Evolutionary conservation across 106 monocot genomes (phyloP).

Genomic region (Posidonia australis): DNA sequence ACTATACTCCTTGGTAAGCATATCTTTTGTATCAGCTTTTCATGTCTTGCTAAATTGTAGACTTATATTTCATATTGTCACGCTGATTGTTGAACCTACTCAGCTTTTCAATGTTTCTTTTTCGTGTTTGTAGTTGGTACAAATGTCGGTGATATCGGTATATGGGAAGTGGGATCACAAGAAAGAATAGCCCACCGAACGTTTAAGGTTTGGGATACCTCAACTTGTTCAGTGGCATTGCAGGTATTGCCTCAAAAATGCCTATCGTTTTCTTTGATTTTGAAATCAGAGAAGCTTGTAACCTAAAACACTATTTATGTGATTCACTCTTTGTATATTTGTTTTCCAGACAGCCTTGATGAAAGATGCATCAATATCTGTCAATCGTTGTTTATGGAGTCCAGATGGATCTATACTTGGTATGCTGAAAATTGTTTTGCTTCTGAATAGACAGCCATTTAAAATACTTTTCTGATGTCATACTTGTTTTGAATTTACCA

Average conservation of each 20-base stretch:
- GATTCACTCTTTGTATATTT: not conserved
- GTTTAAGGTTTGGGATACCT: conserved; percentile 80
- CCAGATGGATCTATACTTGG: conserved; percentile 88
- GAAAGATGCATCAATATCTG: conserved; percentile 87
- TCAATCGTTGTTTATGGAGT: conserved; percentile 97
- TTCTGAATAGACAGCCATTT: not conserved
- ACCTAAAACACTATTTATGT: not conserved
- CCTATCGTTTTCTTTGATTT: not conserved
- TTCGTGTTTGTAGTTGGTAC: conserved; percentile 58
- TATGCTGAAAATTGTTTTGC: conserved; percentile 6
- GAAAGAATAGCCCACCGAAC: conserved; percentile 76
- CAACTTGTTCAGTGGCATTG: conserved; percentile 59
- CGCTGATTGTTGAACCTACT: not conserved
- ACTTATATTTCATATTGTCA: not conserved
- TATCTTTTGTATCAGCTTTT: not conserved
- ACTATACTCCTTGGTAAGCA: conserved; percentile 74
- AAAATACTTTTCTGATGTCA: not conserved
- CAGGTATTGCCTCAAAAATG: conserved; percentile 39
- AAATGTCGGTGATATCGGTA: conserved; percentile 87
- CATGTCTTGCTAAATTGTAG: not conserved
- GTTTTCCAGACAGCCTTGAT: conserved; percentile 55
- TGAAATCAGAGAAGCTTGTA: not conserved
- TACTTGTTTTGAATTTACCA: not conserved
- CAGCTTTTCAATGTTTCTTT: not conserved
- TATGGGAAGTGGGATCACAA: conserved; percentile 96